Conservation (phyloP, 257 asterid species). For the Mentha longifolia region DNA sequence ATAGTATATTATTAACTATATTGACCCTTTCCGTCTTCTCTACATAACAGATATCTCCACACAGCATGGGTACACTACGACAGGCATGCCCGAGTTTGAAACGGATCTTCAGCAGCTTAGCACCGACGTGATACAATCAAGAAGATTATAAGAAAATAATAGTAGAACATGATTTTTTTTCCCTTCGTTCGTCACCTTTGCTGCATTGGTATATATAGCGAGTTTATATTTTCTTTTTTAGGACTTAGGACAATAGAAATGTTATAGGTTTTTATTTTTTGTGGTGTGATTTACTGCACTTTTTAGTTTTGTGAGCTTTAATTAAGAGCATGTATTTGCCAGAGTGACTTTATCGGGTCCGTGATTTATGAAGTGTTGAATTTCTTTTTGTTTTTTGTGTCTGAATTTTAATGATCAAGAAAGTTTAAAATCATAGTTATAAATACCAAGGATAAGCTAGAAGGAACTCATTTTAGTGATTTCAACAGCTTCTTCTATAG, state of each 20-base stretch:
- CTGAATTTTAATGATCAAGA: not conserved
- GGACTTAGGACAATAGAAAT: constrained; percentile 18
- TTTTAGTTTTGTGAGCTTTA: not conserved
- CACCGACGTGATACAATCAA: constrained; percentile 49
- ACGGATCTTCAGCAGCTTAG: constrained; percentile 83
- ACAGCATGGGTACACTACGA: constrained; percentile 70
- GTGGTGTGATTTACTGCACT: not conserved
- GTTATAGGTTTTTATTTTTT: not conserved
- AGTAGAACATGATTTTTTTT: constrained; percentile 13
- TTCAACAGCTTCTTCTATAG: not conserved
- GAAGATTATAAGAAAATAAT: not conserved
- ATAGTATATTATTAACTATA: not conserved
- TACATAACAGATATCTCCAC: constrained; percentile 63
- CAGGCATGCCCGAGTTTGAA: constrained; percentile 80
- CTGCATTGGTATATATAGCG: constrained; percentile 29
- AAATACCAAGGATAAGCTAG: not conserved
- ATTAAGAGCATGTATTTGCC: not conserved
- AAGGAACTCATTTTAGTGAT: not conserved
- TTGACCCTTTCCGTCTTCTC: not conserved
- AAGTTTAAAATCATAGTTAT: not conserved
- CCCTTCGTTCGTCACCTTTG: not conserved
- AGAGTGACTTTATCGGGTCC: not conserved
- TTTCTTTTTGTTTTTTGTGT: too few species aligned
- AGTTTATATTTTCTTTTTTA: not conserved
- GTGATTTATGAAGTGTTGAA: not conserved